Evolutionary conservation across 306 rosid species (phyloP), one percentile per base, ranked within the genome.

Genomic region (Mimosa pudica): DNA sequence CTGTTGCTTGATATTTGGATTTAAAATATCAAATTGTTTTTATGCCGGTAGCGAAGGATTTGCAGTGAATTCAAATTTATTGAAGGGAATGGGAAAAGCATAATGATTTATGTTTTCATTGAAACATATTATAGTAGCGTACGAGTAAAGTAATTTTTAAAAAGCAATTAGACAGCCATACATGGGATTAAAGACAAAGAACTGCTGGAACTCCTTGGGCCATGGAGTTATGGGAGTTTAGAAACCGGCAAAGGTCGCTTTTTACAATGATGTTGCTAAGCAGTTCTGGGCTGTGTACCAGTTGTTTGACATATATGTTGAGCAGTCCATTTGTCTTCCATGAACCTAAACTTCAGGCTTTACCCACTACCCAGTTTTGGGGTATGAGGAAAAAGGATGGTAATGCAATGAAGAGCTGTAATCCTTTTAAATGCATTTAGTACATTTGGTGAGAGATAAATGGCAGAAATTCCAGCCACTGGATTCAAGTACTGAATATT

Each of bases 61-160:
- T 49, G 74, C 66, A 48, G 46, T 78, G 57, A 46, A 57, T 70
- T 49, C 64, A 41, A 61, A 52, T 66, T 64, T 35, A 66, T 48
- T 61, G 45, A 62, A 51, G 66, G 42, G 44, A 71, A 54, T 35
- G 74, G 16, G 47, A 62, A 62, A 74, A 55, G 2, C 55, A 75
- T 55, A 49, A 75, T 63, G 67, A 78, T 51, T 85, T 68, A 24
- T 46, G 41, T 35, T 41, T 45, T 36, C 48, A 70, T 57, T 45
- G 33, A 52, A 52, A 52, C 58, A 5, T 52, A 16, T 52, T 52
- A 57, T 57, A 18, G 32, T 9, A 2, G 63, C 18, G 8, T 57
- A 20, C 18, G 33, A 57, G 32, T 57, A 8, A 55, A 55, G 7
- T 3, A 55, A 55, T 17, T 55, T 6, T n/a, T 55, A 0, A 17